A percentile compares a stretch with the other conserved stretches of the same genome.
phyloP scores from a whole-genome alignment of 2,329 filamentous ascomycete species.

The Fusarium camptoceras region DNA sequence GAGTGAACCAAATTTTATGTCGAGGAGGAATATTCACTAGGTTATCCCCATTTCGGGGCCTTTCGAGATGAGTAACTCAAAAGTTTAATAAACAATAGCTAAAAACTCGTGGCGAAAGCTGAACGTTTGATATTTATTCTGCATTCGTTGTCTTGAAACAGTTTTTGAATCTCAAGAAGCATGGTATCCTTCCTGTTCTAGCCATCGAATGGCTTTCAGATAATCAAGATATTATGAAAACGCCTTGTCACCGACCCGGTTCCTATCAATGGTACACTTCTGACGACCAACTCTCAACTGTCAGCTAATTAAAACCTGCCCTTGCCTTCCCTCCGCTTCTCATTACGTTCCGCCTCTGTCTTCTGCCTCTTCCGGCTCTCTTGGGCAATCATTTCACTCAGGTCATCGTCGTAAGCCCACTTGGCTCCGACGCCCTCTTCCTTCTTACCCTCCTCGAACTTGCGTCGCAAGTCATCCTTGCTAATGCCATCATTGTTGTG shows the following conservation, averaged over 20 bases:
- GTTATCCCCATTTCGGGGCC: not conserved
- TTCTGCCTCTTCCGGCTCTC: slow-evolving; percentile 92
- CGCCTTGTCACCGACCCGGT: slow-evolving; percentile 27
- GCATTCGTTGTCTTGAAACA: slow-evolving; percentile 1
- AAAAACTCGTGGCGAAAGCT: not conserved
- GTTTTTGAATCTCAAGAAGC: slow-evolving; percentile 30
- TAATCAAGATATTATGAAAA: slow-evolving; percentile 39
- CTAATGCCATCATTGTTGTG: slow-evolving; percentile 79
- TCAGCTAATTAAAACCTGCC: slow-evolving; percentile 58
- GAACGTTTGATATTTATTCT: slow-evolving; percentile 44
- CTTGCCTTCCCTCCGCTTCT: slow-evolving; percentile 70
- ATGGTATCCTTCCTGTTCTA: slow-evolving; percentile 43
- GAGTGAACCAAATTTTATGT: not conserved
- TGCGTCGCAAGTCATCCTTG: slow-evolving; percentile 83
- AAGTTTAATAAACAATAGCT: not conserved
- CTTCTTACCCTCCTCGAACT: slow-evolving; percentile 79
- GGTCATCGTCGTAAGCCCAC: slow-evolving; percentile 84
- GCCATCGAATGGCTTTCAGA: slow-evolving; percentile 32
- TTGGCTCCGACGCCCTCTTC: slow-evolving; percentile 75
- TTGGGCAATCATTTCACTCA: slow-evolving; percentile 95
- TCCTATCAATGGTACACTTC: slow-evolving; percentile 31
- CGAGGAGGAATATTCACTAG: not conserved
- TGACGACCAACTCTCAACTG: slow-evolving; percentile 9
- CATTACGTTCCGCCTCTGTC: slow-evolving; percentile 82
- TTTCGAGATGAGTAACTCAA: not conserved